Base-by-base conservation (phyloP, 2,329 filamentous ascomycete species). In the Colletotrichum incanum region DNA sequence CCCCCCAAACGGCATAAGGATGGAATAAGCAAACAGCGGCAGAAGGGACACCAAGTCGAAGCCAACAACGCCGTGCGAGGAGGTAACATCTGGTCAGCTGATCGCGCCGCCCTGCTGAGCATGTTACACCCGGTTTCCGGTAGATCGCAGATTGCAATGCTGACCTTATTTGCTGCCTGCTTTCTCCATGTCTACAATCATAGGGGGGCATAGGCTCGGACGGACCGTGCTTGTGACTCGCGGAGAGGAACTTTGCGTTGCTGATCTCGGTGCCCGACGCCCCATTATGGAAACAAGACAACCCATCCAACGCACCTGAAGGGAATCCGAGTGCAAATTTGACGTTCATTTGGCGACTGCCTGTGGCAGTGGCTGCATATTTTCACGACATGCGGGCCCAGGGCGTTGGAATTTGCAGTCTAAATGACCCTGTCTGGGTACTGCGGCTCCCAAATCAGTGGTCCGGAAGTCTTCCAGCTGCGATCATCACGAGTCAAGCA, bases 231-330 rank as follows among this genome's bases (percentile, higher is more conserved):
- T 45, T 37, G 52, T 59, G 67, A 65, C 67, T 66, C 54, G 54
- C 52, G 61, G n/a, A 11, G 43, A 28, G 28, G 61, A 60, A 54
- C 47, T 60, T 54, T 59, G 54, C 55, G 47, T 45, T 60, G 62
- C 62, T 60, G 62, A 70, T 66, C 67, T 67, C 67, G 37, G 45
- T 67, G 67, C 64, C 68, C 64, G 58, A 71, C 56, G 50, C 63
- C 68, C 50, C 45, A 62, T n/a, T 50, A 56, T 41, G 61, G 41
- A 37, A 43, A 67, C 39, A 61, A 67, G 9, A 31, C 1, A 56
- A 18, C n/a, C 34, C 63, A 34, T 52, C 49, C 23, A 65, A 41
- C 49, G 37, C 26, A 26, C 20, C 37, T 65, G 23, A 37, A 43
- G 23, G 45, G 39, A 28, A 20, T 26, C 20, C 28, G 28, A 56